phyloP scores from a whole-genome alignment of 257 asterid genomes.

The Penstemon barbatus region DNA sequence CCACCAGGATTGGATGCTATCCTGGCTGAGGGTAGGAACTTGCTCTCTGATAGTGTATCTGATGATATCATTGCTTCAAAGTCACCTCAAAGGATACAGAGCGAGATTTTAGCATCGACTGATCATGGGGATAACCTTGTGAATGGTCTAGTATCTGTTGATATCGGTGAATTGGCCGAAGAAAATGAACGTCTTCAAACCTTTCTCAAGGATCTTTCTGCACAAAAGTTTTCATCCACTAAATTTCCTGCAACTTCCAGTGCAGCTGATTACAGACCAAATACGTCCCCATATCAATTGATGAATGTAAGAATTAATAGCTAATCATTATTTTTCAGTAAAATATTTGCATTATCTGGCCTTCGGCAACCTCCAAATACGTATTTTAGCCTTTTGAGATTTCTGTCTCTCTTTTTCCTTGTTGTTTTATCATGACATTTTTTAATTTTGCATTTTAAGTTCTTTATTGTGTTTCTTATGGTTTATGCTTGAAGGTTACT shows the following conservation, averaged over 20 bases:
- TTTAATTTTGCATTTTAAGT: background rate
- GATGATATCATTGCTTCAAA: slow-evolving; percentile 37
- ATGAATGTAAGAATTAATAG: slow-evolving; percentile 42
- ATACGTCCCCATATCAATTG: slow-evolving; percentile 41
- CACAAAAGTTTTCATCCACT: slow-evolving; percentile 33
- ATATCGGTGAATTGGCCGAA: slow-evolving; percentile 29
- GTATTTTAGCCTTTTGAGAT: slow-evolving; percentile 8
- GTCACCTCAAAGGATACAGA: slow-evolving; percentile 37
- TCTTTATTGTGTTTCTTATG: background rate
- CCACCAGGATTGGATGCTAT: slow-evolving; percentile 73
- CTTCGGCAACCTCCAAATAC: slow-evolving; percentile 16
- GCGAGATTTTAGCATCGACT: slow-evolving; percentile 28
- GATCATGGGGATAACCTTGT: slow-evolving; percentile 35
- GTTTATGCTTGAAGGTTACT: slow-evolving; percentile 12
- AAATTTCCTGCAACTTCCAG: slow-evolving; percentile 33
- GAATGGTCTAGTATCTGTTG: slow-evolving; percentile 42
- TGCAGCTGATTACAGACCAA: slow-evolving; percentile 36
- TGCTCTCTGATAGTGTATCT: slow-evolving; percentile 40
- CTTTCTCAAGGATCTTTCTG: slow-evolving; percentile 27
- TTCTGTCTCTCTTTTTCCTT: background rate
- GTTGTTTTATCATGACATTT: slow-evolving; percentile 6
- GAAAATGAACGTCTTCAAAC: slow-evolving; percentile 37
- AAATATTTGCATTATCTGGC: slow-evolving; percentile 20
- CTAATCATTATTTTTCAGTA: slow-evolving; percentile 13
- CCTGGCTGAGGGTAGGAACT: slow-evolving; percentile 52